Conservation (phyloP, 75 land plant species). For the Selaginella tamariscina region DNA sequence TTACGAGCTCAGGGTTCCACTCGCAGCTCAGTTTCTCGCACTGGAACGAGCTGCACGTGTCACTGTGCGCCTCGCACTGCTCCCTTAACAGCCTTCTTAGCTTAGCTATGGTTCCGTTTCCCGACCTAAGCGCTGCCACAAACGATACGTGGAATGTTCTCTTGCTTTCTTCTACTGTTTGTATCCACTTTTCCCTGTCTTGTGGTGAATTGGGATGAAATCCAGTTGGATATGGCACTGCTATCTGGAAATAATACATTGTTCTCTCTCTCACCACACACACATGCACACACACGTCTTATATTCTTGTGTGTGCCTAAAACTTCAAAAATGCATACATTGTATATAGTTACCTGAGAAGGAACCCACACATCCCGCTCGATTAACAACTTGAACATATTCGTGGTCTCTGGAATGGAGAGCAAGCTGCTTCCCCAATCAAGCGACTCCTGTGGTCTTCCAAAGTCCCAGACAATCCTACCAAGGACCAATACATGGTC, state of each 20-base stretch:
- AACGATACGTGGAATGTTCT: not conserved
- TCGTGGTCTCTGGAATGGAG: slow-evolving; percentile 8
- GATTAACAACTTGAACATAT: slow-evolving; percentile 20
- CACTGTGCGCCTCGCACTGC: not conserved
- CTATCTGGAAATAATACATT: too few relatives aligned
- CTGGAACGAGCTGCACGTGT: not conserved
- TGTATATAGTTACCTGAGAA: too few relatives aligned
- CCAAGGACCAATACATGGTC: slow-evolving; percentile 23
- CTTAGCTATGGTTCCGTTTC: not conserved
- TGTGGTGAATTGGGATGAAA: slow-evolving; percentile 25
- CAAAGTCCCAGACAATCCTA: slow-evolving; percentile 24
- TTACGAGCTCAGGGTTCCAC: slow-evolving; percentile 13
- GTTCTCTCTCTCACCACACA: too few relatives aligned
- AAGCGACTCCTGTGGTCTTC: not conserved
- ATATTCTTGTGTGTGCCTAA: too few relatives aligned
- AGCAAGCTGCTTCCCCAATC: slow-evolving; percentile 23
- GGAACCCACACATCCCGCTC: slow-evolving; percentile 16
- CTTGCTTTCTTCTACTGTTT: not conserved
- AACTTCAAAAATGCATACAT: too few relatives aligned
- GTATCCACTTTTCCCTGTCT: slow-evolving; percentile 20
- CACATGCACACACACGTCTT: too few relatives aligned
- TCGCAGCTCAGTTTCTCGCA: slow-evolving; percentile 14
- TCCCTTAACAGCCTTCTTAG: not conserved
- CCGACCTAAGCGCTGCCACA: not conserved
- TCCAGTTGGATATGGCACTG: slow-evolving; percentile 24